Evolutionary conservation across 352 stramenopile species (phyloP), one percentile per base, ranked within the genome.

Genomic region (Ophiocytium majus): DNA sequence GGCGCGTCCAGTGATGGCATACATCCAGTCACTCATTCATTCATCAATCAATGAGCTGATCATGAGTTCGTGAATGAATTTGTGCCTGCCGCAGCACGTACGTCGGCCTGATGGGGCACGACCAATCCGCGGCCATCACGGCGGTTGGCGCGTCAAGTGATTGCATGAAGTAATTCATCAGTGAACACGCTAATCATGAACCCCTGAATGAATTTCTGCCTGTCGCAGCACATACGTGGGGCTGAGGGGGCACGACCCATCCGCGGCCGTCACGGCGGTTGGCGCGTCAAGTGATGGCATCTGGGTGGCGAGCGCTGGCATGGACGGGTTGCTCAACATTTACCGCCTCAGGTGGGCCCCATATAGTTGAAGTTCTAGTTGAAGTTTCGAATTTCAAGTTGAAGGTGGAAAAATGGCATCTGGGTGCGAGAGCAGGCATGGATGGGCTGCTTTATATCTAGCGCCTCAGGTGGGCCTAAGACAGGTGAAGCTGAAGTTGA

Each of bases 381-480:
- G 19, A 23, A 71, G 23, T 71, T 71, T 71, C 57, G 23, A 71
- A 71, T 28, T 71, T 71, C n/a, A n/a, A n/a, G n/a, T n/a, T n/a
- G n/a, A n/a, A n/a, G n/a, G 34, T 86, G 81, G 23, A 82, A 31
- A 36, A 75, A 89, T 33, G 85, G 85, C 19, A 79, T 81, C 34
- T 89, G 81, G 81, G 71, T 89, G 85, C 83, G 5, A 86, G 81
- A 37, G 81, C 76, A 9, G 85, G 85, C n/a, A 83, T 35, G n/a
- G 85, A 89, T 17, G 85, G 85, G 9, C 63, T 89, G 33, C 50
- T 89, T 32, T 35, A 43, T 36, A 74, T 85, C 50, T 80, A 87
- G 19, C 43, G 81, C 9, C 14, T 89, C 35, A 79, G 64, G 50
- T 82, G 63, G 19, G 80, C 37, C 9, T 79, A 63, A 28, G 76